Evolutionary conservation across 345 rosid genomes (phyloP), one percentile per base, ranked within the genome.

Genomic region (Gossypium longicalyx): DNA sequence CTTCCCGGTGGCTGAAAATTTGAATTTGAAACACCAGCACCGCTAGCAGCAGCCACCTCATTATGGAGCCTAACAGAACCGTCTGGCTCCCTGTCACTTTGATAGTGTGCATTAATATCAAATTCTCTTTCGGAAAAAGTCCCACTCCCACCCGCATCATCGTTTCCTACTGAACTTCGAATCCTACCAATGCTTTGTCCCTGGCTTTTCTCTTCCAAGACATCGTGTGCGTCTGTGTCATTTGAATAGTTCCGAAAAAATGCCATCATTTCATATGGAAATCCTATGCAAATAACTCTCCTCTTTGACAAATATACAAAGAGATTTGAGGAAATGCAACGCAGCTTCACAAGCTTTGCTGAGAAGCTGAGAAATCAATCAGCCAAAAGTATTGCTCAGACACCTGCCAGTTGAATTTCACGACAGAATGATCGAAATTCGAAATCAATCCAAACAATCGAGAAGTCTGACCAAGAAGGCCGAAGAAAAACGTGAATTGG

Each of bases 231-330:
- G 12, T 85, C 83, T 19, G 87, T 77, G 27, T 90, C 93, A 72
- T 79, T 85, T 0, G 89, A 77, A 78, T 85, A 91, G 78, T 90
- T 86, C 86, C 97, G 86, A 76, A 87, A 89, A 80, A 88, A 93
- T 22, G 98, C 95, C 99, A 96, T 96, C 74, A 80, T 82, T 77
- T 85, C 80, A 79, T 88, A 90, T 88, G 85, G 87, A 87, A 79
- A 73, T 71, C 74, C 62, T 57, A 64, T 12, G 60, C 15, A 59
- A 71, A 48, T 13, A 70, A 38, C 66, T 62, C 38, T 61, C 41
- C 57, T 69, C 62, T 60, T 69, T 15, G 15, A 64, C 64, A 57
- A 43, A 61, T 10, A 57, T 29, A 57, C 29, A 64, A 72, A 20
- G 3, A 16, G 34, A 38, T 44, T 4, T 20, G 62, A 65, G 34